Percentiles rank a stretch among this genome's conserved stretches.
These are phyloP conservation scores for Globisporangium ultimum DNA, from an alignment of 352 stramenopile species.

Conservation along the genomic window DNA sequence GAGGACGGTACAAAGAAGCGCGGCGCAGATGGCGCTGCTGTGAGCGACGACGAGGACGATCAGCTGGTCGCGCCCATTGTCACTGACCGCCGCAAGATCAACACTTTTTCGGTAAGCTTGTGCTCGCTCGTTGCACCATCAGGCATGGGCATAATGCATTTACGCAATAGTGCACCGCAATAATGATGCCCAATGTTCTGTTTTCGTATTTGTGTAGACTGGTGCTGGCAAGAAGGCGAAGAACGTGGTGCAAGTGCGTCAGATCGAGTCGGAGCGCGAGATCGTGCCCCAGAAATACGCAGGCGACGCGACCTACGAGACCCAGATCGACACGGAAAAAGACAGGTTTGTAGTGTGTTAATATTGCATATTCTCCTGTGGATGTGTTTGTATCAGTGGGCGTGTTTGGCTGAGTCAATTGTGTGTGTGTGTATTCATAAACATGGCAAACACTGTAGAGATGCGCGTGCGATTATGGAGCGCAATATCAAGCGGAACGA, in stretches of 20 bases:
- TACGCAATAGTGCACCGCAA: too few species aligned
- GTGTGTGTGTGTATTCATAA: too few species aligned
- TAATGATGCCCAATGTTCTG: not conserved
- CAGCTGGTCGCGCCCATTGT: conserved; percentile 21
- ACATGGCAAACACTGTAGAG: conserved; percentile 22
- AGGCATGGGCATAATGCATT: not conserved
- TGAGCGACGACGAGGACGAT: conserved; percentile 15
- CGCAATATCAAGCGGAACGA: conserved; percentile 71
- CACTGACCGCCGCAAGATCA: conserved; percentile 39
- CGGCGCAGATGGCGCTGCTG: not conserved
- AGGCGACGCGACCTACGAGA: conserved; percentile 80
- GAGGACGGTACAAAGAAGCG: not conserved
- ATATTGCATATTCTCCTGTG: not conserved
- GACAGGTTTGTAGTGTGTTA: conserved; percentile 36
- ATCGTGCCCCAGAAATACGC: conserved; percentile 78
- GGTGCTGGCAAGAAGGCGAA: conserved; percentile 47
- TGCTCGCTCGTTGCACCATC: not conserved
- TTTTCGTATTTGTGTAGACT: conserved; percentile 24
- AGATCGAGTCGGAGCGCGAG: conserved; percentile 70
- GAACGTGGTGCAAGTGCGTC: conserved; percentile 54
- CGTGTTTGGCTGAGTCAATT: not conserved
- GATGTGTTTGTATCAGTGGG: too few species aligned
- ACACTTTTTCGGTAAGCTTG: conserved; percentile 57
- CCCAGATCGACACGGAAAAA: conserved; percentile 78
- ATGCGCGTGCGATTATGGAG: conserved; percentile 76